These are phyloP conservation scores for Cercospora citrullina DNA, from an alignment of 2,329 filamentous ascomycete genomes.

Conservation along the genomic window DNA sequence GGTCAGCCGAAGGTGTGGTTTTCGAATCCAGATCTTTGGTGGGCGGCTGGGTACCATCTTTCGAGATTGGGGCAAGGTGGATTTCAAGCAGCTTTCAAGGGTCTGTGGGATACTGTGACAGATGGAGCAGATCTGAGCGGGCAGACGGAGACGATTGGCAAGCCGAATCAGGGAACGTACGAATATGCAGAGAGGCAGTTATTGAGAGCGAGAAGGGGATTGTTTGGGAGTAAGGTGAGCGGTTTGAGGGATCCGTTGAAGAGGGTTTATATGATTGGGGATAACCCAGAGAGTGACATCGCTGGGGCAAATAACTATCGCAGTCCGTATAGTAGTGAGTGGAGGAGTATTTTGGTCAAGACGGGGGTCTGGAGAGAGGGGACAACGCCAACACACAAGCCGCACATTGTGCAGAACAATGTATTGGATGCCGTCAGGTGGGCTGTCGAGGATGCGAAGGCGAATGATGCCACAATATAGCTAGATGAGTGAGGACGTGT, in stretches of 20 bases:
- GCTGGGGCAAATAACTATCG: slow-evolving; percentile 76
- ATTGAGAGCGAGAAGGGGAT: slow-evolving; percentile 56
- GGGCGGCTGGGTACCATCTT: slow-evolving; percentile 81
- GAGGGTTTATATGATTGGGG: slow-evolving; percentile 89
- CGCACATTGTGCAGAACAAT: slow-evolving; percentile 68
- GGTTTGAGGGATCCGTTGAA: slow-evolving; percentile 52
- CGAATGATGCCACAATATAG: neutral
- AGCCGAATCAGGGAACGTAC: slow-evolving; percentile 77
- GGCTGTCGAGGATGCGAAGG: slow-evolving; percentile 60
- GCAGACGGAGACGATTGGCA: slow-evolving; percentile 68
- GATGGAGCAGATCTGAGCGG: slow-evolving; percentile 51
- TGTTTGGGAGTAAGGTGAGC: slow-evolving; percentile 42
- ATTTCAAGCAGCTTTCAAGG: slow-evolving; percentile 78
- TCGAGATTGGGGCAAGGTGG: slow-evolving; percentile 89
- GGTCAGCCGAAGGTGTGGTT: slow-evolving; percentile 81
- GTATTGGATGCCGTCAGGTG: slow-evolving; percentile 76
- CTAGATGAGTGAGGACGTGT: neutral
- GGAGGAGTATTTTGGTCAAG: slow-evolving; percentile 74
- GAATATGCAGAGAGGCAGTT: slow-evolving; percentile 78
- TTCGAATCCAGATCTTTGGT: slow-evolving; percentile 86
- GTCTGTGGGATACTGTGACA: slow-evolving; percentile 74
- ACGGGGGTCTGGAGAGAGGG: slow-evolving; percentile 73
- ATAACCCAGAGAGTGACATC: slow-evolving; percentile 76
- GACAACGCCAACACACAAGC: slow-evolving; percentile 58
- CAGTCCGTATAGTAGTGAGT: slow-evolving; percentile 67